Base-by-base conservation (phyloP, 371 early-diverging fungal genomes). In the Mortierella sp. region DNA sequence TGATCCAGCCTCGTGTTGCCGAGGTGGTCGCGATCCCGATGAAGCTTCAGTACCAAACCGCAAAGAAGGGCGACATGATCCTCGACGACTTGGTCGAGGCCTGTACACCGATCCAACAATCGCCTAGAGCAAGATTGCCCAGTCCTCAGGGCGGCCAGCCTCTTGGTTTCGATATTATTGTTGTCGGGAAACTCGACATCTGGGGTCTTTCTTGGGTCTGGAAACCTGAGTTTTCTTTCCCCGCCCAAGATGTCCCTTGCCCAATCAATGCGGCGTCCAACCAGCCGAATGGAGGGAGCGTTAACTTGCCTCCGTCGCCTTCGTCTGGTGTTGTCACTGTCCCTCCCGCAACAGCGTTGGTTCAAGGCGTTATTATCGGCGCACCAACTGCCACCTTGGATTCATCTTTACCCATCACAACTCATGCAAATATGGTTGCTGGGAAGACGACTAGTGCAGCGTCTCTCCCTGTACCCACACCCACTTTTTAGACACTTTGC, bases 141-240 rank as follows among this genome's bases (percentile, higher is more conserved):
- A 28, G 2, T 19, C 19, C 16, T 43, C n/a, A 26, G 2, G 44
- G 4, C 11, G 26, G 28, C 3, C 72, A 26, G 37, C 34, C 34
- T 16, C 81, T 76, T 19, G 71, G 67, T 5, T 54, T 86, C 44
- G 64, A 79, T 71, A 3, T 86, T 5, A 67, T 51, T 3, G 59
- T 86, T 48, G 43, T 24, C 10, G 86, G 86, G 31, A 69, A 51
- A 21, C 53, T 86, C 34, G 59, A 74, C 44, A 69, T 86, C 9
- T 86, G 86, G 86, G 86, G 86, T 14, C 54, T 86, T 19, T 69
- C 79, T 11, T 79, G 81, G 86, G 55, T 81, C 53, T 86, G 86
- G 86, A 86, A 79, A 55, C 86, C 86, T 4, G 34, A 71, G 28
- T 86, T 86, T 51, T 11, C 9, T 1, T 26, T 86, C n/a, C 34